A percentile compares a stretch with the other conserved stretches of the same genome.
These are phyloP conservation scores for Bimuria novae-zelandiae DNA, from an alignment of 2,329 filamentous ascomycete species.

Conservation along the genomic window DNA sequence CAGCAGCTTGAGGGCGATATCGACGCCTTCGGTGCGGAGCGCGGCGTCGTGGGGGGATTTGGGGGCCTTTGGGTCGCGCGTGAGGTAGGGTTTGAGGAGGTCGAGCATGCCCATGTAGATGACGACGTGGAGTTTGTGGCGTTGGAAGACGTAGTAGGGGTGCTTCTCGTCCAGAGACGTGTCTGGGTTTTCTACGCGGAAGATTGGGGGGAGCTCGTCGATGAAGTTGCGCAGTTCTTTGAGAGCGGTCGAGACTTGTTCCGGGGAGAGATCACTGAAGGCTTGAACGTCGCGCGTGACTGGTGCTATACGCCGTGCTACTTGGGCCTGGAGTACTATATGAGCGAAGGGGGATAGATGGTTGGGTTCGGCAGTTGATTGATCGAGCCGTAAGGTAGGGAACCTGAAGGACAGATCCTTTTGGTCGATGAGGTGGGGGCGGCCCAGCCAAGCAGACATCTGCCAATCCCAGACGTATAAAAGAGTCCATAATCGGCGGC, in stretches of 20 bases:
- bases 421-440: slow-evolving; percentile 52
- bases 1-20: slow-evolving; percentile 52
- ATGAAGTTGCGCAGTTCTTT: slow-evolving; percentile 52
- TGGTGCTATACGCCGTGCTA: slow-evolving; percentile 40
- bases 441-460: slow-evolving; percentile 51
- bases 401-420: slow-evolving; percentile 46
- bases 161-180: slow-evolving; percentile 47
- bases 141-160: slow-evolving; percentile 54
- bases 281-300: slow-evolving; percentile 25
- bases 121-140: slow-evolving; percentile 53
- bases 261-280: slow-evolving; percentile 20
- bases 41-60: slow-evolving; percentile 40
- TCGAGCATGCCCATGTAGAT: slow-evolving; percentile 53
- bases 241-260: slow-evolving; percentile 33
- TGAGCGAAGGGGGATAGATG: slow-evolving; percentile 52
- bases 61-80: slow-evolving; percentile 37
- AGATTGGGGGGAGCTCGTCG: slow-evolving; percentile 49
- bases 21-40: slow-evolving; percentile 51
- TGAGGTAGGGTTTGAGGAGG: slow-evolving; percentile 54
- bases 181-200: slow-evolving; percentile 49
- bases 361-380: slow-evolving; percentile 38
- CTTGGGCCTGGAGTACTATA: slow-evolving; percentile 48
- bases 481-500: slow-evolving; percentile 53
- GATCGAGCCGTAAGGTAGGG: slow-evolving; percentile 48
- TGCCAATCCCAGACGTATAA: slow-evolving; percentile 56